Evolutionary conservation across 2,329 filamentous ascomycete genomes (phyloP).

Genomic region (Fusarium hostae): DNA sequence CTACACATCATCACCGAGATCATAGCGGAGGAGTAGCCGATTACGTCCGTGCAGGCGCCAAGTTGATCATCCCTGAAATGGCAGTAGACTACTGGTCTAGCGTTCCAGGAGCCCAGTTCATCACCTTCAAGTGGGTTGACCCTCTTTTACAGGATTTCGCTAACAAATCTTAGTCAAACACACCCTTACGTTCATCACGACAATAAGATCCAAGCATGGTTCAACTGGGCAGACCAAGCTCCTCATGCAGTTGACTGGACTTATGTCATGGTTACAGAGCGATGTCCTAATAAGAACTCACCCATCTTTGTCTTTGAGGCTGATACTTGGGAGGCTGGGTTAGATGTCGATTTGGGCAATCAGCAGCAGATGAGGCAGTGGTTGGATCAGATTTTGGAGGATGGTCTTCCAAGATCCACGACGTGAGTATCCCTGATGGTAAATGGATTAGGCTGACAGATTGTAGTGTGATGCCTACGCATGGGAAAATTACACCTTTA

Average conservation of each 20-base stretch:
- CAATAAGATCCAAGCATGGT: slow-evolving; percentile 12
- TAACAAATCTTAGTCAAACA: neutral
- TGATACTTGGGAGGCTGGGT: neutral
- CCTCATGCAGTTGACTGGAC: slow-evolving; percentile 21
- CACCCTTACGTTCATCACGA: slow-evolving; percentile 18
- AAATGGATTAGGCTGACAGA: fast-evolving
- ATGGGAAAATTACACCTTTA: neutral
- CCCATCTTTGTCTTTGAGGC: neutral
- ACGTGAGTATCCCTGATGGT: neutral
- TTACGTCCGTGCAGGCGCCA: slow-evolving; percentile 11
- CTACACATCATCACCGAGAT: slow-evolving; percentile 32
- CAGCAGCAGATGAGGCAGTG: neutral
- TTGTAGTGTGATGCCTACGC: neutral
- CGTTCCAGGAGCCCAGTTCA: neutral
- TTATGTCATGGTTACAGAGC: slow-evolving; percentile 15
- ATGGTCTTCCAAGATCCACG: neutral
- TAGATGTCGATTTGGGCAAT: neutral
- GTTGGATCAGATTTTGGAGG: neutral
- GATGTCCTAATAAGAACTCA: neutral
- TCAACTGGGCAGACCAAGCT: slow-evolving; percentile 19
- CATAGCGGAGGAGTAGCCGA: slow-evolving; percentile 14
- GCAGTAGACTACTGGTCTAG: slow-evolving; percentile 20
- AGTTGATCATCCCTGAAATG: slow-evolving; percentile 15
- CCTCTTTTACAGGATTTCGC: fast-evolving
- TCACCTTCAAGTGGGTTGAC: slow-evolving; percentile 23